Base-by-base conservation (phyloP, 805 yeast genomes). In the Cephaloascus albidus region DNA sequence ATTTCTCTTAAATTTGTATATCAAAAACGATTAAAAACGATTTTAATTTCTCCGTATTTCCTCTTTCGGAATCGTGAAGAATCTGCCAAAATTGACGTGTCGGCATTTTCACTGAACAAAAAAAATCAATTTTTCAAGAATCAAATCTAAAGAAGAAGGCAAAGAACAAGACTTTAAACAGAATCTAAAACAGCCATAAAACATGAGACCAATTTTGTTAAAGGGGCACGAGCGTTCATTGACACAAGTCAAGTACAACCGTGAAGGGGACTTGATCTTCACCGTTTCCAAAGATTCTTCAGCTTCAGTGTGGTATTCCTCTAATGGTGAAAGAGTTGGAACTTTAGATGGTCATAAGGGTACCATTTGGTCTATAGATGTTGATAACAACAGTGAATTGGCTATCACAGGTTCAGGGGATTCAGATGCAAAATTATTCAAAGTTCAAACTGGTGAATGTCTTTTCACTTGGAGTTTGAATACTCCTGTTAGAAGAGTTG, bases 141-240 rank as follows among this genome's bases (percentile, higher is more conserved):
- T 23, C 10, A 23, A 23, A 23, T 23, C 28, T 8, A 23, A 23
- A 12, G n/a, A n/a, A n/a, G n/a, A n/a, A n/a, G n/a, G n/a, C n/a
- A n/a, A n/a, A n/a, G n/a, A n/a, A n/a, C n/a, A n/a, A n/a, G n/a
- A n/a, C n/a, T n/a, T n/a, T n/a, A 85, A 52, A 69, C 78, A 8
- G 65, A 86, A 14, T 76, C 94, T 17, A 85, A 85, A 49, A 71
- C 71, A 26, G 82, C 85, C 18, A 76, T 88, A 81, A 80, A 45
- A 32, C 30, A 67, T 67, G 73, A 65, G 72, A 61, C 73, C 73
- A 39, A 61, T 67, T 58, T 67, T 79, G 70, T 68, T 83, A 53
- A 84, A 85, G 74, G 97, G 97, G 44, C 98, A 93, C 67, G 96
- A 86, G 69, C 95, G 98, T 76, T 87, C 97, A 49, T 70, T 93